Base-by-base conservation (phyloP, 176 grass and related monocot species). In the Rhynchospora pubera region DNA sequence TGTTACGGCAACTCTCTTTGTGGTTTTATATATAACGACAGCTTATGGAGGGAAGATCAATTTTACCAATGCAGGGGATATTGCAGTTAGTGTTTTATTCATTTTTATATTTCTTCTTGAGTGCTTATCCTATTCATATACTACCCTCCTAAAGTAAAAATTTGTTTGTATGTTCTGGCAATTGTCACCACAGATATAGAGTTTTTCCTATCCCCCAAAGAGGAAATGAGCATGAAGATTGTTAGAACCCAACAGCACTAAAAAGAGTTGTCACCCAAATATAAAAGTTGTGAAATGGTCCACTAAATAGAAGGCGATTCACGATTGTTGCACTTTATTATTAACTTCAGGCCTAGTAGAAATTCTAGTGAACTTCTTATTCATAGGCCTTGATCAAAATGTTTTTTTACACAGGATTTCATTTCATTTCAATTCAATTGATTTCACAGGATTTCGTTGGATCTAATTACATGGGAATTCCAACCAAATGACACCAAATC, bases 21-120 rank as follows among this genome's bases (percentile, higher is more conserved):
- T 87, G 48, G 89, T 91, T 80, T 85, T 98, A 67, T 93, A 90
- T 69, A 83, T 91, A 86, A 98, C 90, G 23, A 98, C 92, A 11
- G 89, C 90, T 58, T 95, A 89, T 60, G 53, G 32, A 6, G 92
- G 92, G 30, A 75, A 84, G 16, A 85, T 98, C 62, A 99, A 88
- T 82, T 99, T 99, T 52, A 91, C 85, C 11, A 99, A 93, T 84
- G 89, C 78, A 52, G 96, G 92, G 26, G 90, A 88, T 64, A 85
- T 99, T 88, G 89, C 91, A 85, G 92, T 99, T 82, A 95, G 96
- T 94, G 61, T 32, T n/a, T 64, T 81, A 13, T 21, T 65, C 46
- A 7, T 47, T 81, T 80, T 44, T 67, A 15, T 61, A 46, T 45
- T 67, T 64, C 19, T 7, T 23, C 0, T 22, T 23, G 18, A 21